Base-by-base conservation (phyloP, 1,284 basidiomycete genomes). In the Rhodotorula sp. region DNA sequence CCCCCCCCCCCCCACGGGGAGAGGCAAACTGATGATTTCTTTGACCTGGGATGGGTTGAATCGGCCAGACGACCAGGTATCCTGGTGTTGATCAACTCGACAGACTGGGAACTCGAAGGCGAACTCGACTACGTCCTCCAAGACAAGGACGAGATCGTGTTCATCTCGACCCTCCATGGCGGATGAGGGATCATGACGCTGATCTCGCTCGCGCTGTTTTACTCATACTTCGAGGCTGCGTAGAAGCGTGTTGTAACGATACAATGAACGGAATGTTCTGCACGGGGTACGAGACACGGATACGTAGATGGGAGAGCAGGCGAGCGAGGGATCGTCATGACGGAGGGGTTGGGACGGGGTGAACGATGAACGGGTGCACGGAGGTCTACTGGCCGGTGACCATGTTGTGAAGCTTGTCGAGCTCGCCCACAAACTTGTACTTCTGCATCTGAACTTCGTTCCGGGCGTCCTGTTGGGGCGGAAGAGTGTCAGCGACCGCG, bases 91-190 rank as follows among this genome's bases (percentile, higher is more conserved):
- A 88, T 99, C 73, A 99, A 98, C 79, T 92, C 97, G 76, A 91
- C 92, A 2, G 95, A 99, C 78, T 99, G 95, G 95, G 95, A 98
- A 79, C 84, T 99, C 17, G 94, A 98, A 79, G 94, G 93, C 46
- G 95, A 98, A 81, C 89, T 92, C 30, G 89, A 90, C 39, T 98
- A 96, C 79, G 83, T 83, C 72, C 80, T 98, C 67, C 84, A 90
- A 79, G 84, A 89, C 49, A 85, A 86, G 4, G 95, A 99, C 79
- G 90, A 95, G 81, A 85, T 98, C 62, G 91, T 96, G 10, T 95
- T 99, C 80, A 98, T 98, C 75, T 95, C 92, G 47, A 98, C 94
- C 0, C 81, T 98, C 56, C 95, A 98, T 77, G 94, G 94, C 1
- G 94, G 94, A 11, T 76, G 32, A 55, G 27, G 48, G n/a, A n/a